Base-by-base conservation (phyloP, 352 stramenopile species). In the Phytophthora litchii region DNA sequence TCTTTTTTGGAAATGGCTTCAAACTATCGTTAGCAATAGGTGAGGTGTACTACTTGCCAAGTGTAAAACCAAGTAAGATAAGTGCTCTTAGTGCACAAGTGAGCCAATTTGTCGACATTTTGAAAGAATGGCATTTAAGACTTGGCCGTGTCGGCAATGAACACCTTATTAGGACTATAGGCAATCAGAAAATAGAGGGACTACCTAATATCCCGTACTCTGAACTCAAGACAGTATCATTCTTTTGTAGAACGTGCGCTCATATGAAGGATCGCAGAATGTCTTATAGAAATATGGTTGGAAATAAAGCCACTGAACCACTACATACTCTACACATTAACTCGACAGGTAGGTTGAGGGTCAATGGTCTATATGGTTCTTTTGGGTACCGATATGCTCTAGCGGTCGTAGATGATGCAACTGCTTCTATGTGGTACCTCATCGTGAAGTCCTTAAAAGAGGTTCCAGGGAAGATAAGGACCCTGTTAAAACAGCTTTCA, bases 71-170 rank as follows among this genome's bases (percentile, higher is more conserved):
- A 31, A 49, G 3, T 20, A 34, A 20, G 11, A 49, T 23, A 11
- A 57, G 16, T 23, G 23, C 40, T 14, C 41, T 54, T 35, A 49
- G 35, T 35, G 42, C 43, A 16, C 21, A 56, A 45, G 32, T 5
- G 12, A 34, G 16, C 17, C 41, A 54, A 19, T 54, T 35, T 14
- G 43, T 10, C 10, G 19, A 44, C 2, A 51, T 50, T 11, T 14
- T 47, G 29, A 62, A 48, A 19, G 34, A 55, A 55, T 62, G 34
- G 34, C 54, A 62, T 35, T 49, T 55, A 49, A 55, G 44, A 35
- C 44, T 54, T 13, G 54, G 51, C 7, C 54, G 55, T 19, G 19
- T 47, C 16, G 42, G 32, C 2, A 55, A 62, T 27, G 54, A 55
- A 12, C n/a, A 32, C 8, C 25, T 63, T 38, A 36, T 59, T 31